These are phyloP conservation scores for Prunus dulcis DNA, from an alignment of 306 rosid species.

Conservation along the genomic window DNA sequence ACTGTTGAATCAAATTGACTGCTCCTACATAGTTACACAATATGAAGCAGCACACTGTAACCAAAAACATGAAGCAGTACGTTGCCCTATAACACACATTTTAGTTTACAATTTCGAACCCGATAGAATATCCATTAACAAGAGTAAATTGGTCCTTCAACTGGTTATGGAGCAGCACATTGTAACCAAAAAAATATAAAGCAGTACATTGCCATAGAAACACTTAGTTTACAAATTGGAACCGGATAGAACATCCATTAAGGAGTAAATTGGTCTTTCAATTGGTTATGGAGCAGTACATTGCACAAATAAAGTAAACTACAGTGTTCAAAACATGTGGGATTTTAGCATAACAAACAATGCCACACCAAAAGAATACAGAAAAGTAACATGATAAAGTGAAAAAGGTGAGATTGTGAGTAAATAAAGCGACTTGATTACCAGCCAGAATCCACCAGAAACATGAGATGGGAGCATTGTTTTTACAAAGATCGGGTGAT, in stretches of 20 bases:
- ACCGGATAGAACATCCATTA: background rate
- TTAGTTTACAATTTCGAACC: too few relatives aligned
- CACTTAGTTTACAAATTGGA: too few relatives aligned
- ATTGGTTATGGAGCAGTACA: too few relatives aligned
- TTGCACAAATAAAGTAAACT: background rate
- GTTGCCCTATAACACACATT: background rate
- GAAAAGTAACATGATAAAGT: background rate
- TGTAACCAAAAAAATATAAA: too few relatives aligned
- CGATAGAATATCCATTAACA: too few relatives aligned
- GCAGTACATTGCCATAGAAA: too few relatives aligned
- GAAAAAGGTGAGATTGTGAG: background rate
- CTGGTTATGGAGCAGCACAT: too few relatives aligned
- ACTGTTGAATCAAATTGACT: background rate
- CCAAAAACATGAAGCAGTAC: too few relatives aligned
- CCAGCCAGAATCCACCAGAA: constrained; percentile 62
- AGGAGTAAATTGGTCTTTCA: background rate
- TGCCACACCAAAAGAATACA: background rate
- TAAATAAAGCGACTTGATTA: background rate
- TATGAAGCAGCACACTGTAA: background rate
- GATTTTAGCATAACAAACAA: background rate
- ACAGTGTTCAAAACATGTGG: background rate
- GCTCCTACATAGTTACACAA: background rate
- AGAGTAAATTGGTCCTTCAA: too few relatives aligned
- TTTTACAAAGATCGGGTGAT: constrained; percentile 37
- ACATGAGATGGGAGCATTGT: constrained; percentile 59